Base-by-base conservation (phyloP, 2,329 filamentous ascomycete species). In the Aspergillus niger region DNA sequence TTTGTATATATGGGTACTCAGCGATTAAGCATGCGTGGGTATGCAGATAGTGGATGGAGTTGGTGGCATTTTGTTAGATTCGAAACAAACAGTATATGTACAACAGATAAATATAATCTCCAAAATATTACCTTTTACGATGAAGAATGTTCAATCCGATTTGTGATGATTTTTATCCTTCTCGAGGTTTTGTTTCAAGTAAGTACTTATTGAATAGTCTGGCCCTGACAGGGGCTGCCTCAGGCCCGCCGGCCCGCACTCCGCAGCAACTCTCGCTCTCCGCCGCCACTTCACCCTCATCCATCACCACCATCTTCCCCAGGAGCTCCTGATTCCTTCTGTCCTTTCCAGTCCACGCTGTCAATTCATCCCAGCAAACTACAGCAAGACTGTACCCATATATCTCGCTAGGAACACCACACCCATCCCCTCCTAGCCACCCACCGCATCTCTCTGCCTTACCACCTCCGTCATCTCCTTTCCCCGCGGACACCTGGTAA, bases 201-300 rank as follows among this genome's bases (percentile, higher is more conserved):
- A 4, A 26, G 26, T 20, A 20, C 20, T 20, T 15, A 36, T 2
- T 15, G 32, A 36, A 15, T 3, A 3, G 0, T 36, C 11, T 36
- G 32, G 11, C 32, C 11, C 32, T 36, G 32, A 36, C 32, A 36
- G 32, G 5, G 32, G 32, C 5, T 59, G 62, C 62, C 59, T 59
- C 17, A 64, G 59, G 59, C 59, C 36, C 2, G 17, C 44, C 57
- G 60, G 36, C 48, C 53, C 8, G 41, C 17, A 22, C 41, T 44
- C 41, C 20, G 41, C 41, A 44, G 41, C 17, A 11, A 36, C 32
- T 15, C 26, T 36, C 26, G 8, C 55, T 44, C 32, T 28, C 8
- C 38, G 41, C 52, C 24, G 32, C 41, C 30, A 59, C 30, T 49
- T 52, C 8, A 48, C 55, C 15, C 22, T 32, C 55, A 20, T 32